phyloP scores from a whole-genome alignment of 2,329 filamentous ascomycete genomes.

The Colletotrichum sp. region DNA sequence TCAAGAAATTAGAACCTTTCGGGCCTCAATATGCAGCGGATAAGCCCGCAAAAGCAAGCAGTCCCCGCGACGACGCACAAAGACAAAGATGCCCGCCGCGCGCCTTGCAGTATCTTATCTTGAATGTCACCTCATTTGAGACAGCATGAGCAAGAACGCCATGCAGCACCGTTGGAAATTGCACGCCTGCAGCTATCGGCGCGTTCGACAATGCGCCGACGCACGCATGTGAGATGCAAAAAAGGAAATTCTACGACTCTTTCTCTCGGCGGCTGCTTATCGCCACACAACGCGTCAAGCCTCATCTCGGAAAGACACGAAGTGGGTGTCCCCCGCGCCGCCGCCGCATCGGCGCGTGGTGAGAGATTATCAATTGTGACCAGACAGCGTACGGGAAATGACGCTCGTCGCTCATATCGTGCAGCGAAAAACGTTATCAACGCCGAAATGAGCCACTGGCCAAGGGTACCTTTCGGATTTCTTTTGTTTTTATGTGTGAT shows the following conservation, averaged over 20 bases:
- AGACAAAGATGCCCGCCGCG: not conserved
- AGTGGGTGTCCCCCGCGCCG: not conserved
- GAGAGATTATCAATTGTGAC: constrained; percentile 18
- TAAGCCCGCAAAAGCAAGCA: not conserved
- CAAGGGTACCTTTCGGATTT: not conserved
- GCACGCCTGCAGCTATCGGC: constrained; percentile 1
- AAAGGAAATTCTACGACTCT: not conserved
- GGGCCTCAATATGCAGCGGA: not conserved
- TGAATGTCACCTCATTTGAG: not conserved
- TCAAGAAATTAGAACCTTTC: not conserved
- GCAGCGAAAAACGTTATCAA: not conserved
- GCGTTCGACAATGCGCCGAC: not conserved
- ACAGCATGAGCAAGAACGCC: not conserved
- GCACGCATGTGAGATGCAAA: not conserved
- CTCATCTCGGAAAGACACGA: not conserved
- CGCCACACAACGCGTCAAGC: not conserved
- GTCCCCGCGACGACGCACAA: not conserved
- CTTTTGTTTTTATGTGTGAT: not conserved
- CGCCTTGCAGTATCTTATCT: not conserved
- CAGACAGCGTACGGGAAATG: not conserved
- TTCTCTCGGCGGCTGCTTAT: not conserved
- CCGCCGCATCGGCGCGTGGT: not conserved
- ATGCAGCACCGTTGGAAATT: constrained; percentile 3
- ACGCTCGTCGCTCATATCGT: not conserved
- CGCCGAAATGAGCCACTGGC: not conserved